Evolutionary conservation across 306 rosid genomes (phyloP).

Genomic region (Luffa aegyptiaca): DNA sequence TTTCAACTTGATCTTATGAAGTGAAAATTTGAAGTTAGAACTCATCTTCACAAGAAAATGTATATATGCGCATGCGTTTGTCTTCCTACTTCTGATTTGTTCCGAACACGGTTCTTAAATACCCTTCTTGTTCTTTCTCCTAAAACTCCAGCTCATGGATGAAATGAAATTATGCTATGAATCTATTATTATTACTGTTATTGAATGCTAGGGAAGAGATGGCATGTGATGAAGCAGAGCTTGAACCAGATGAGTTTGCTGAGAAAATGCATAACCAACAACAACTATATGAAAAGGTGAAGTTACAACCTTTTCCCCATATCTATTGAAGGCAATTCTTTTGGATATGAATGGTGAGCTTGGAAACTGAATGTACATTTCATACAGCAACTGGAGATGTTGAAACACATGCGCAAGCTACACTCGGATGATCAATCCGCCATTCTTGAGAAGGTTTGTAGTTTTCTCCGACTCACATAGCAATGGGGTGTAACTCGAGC

Average conservation of each 20-base stretch:
- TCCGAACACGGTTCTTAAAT: background rate
- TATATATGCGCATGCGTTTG: background rate
- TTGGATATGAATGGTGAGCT: background rate
- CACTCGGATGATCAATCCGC: constrained; percentile 69
- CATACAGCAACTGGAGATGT: constrained; percentile 81
- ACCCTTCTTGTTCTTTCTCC: background rate
- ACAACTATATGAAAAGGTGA: constrained; percentile 52
- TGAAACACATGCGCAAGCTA: constrained; percentile 59
- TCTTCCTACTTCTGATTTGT: background rate
- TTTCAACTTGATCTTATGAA: background rate
- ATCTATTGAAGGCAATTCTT: background rate
- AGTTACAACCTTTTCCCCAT: background rate
- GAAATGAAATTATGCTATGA: background rate
- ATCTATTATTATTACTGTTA: no score
- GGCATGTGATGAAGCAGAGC: constrained; percentile 90
- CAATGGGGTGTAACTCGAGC: background rate
- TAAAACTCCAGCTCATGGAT: background rate
- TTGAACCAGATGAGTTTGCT: constrained; percentile 55
- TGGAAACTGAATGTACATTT: background rate
- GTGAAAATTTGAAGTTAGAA: background rate
- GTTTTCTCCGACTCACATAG: background rate
- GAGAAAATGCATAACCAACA: constrained; percentile 45
- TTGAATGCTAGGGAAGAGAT: constrained; percentile 57
- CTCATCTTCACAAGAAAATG: background rate
- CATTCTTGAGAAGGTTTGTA: constrained; percentile 63